Conservation (phyloP, 257 asterid species). For the Nicotiana attenuata region DNA sequence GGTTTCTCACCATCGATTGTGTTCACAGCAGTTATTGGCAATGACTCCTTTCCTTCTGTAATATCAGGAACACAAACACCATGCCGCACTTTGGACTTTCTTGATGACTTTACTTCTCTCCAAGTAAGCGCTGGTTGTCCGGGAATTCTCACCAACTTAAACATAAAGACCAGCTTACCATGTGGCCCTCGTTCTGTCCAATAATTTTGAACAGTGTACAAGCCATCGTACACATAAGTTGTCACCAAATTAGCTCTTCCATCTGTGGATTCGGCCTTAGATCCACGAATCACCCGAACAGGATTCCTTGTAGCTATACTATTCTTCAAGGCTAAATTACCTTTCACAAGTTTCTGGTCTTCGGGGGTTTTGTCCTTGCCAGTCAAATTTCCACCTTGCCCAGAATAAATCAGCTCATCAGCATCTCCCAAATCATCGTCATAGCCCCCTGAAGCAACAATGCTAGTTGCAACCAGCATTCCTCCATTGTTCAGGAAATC, state of each 20-base stretch:
- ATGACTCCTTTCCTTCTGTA: conserved; percentile 52
- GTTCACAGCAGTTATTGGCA: conserved; percentile 61
- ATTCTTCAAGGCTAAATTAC: conserved; percentile 69
- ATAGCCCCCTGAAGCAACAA: conserved; percentile 78
- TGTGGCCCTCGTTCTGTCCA: conserved; percentile 48
- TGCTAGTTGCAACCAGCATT: conserved; percentile 50
- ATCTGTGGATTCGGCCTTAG: conserved; percentile 48
- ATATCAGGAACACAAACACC: conserved; percentile 66
- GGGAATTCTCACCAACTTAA: conserved; percentile 61
- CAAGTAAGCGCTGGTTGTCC: conserved; percentile 81
- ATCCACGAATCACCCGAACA: conserved; percentile 81
- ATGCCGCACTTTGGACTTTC: conserved; percentile 32
- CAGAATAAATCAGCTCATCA: conserved; percentile 62
- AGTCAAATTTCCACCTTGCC: conserved; percentile 67
- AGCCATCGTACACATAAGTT: conserved; percentile 72
- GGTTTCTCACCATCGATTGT: conserved; percentile 43
- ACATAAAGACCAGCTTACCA: conserved; percentile 68
- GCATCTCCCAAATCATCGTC: conserved; percentile 56
- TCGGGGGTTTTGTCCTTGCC: conserved; percentile 49
- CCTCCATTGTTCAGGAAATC: conserved; percentile 42
- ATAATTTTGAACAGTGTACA: conserved; percentile 54
- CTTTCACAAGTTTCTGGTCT: conserved; percentile 83
- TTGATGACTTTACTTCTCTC: conserved; percentile 55
- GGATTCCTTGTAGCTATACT: conserved; percentile 47
- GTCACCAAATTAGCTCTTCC: conserved; percentile 35